These are phyloP conservation scores for Ceraceosorus guamensis DNA, from an alignment of 1,284 basidiomycete species.

Conservation along the genomic window DNA sequence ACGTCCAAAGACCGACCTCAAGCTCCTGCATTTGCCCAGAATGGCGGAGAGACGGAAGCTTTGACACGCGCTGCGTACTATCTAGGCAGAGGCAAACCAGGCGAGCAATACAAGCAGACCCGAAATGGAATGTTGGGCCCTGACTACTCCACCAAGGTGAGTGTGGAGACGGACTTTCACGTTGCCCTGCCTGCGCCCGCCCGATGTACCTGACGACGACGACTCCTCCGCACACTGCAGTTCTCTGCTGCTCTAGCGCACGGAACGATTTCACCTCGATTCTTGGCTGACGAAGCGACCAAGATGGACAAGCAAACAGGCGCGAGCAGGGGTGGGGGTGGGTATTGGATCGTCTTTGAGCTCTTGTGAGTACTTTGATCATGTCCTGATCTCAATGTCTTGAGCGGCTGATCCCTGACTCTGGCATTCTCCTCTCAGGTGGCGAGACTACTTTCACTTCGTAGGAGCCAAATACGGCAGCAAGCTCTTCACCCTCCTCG, in stretches of 20 bases:
- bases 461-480: slow-evolving; percentile 33
- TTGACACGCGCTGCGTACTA: slow-evolving; percentile 27
- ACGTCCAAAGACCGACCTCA: background rate
- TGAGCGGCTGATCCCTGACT: background rate
- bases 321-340: slow-evolving; percentile 20
- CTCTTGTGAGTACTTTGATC: slow-evolving; percentile 14
- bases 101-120: slow-evolving; percentile 31
- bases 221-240: background rate
- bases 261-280: slow-evolving; percentile 29
- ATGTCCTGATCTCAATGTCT: background rate
- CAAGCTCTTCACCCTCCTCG: slow-evolving; percentile 29
- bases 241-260: slow-evolving; percentile 35
- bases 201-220: background rate
- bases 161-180: background rate
- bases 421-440: slow-evolving; percentile 3
- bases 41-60: slow-evolving; percentile 37
- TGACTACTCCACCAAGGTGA: slow-evolving; percentile 29
- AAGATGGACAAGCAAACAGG: slow-evolving; percentile 16
- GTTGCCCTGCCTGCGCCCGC: background rate
- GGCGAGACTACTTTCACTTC: slow-evolving; percentile 51
- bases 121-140: slow-evolving; percentile 31
- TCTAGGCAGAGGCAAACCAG: slow-evolving; percentile 19
- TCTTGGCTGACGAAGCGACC: slow-evolving; percentile 23
- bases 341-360: slow-evolving; percentile 43
- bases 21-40: slow-evolving; percentile 27